A percentile compares a stretch with the other conserved stretches of the same genome.
Evolutionary conservation across 1,139 yeast genomes (phyloP).

Genomic region (Saccharomyces hybrid): DNA sequence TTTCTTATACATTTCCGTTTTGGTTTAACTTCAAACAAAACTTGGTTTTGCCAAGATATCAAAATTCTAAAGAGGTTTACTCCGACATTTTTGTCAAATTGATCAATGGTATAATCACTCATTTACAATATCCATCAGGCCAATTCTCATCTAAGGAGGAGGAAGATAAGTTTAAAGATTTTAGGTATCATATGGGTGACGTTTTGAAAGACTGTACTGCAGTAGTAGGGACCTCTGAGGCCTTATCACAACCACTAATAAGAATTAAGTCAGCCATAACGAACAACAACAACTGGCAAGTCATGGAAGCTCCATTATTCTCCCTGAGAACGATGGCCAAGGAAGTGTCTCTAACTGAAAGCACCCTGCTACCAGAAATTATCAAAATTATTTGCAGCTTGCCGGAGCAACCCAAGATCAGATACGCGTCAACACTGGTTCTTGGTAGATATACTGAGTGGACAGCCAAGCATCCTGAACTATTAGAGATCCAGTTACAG

Average conservation of each 20-base stretch:
- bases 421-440: constrained; percentile 89
- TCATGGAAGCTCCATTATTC: constrained; percentile 83
- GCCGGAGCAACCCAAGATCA: constrained; percentile 79
- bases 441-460: constrained; percentile 93
- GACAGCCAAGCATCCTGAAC: constrained; percentile 82
- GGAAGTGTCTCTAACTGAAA: constrained; percentile 66
- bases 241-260: constrained; percentile 42
- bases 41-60: constrained; percentile 54
- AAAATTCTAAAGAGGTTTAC: constrained; percentile 50
- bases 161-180: constrained; percentile 88
- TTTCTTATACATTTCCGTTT: constrained; percentile 83
- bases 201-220: constrained; percentile 91
- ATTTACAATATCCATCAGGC: constrained; percentile 65
- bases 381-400: constrained; percentile 46
- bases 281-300: constrained; percentile 56
- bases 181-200: constrained; percentile 95
- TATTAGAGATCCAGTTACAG: constrained; percentile 71
- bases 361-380: constrained; percentile 64
- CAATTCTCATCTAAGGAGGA: constrained; percentile 46
- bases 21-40: constrained; percentile 82
- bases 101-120: constrained; percentile 59
- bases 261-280: constrained; percentile 25
- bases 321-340: constrained; percentile 92
- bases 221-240: constrained; percentile 68
- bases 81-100: constrained; percentile 56